Evolutionary conservation across 441 rosid genomes (phyloP), one percentile per base, ranked within the genome.

Genomic region (Gossypium trilobum): DNA sequence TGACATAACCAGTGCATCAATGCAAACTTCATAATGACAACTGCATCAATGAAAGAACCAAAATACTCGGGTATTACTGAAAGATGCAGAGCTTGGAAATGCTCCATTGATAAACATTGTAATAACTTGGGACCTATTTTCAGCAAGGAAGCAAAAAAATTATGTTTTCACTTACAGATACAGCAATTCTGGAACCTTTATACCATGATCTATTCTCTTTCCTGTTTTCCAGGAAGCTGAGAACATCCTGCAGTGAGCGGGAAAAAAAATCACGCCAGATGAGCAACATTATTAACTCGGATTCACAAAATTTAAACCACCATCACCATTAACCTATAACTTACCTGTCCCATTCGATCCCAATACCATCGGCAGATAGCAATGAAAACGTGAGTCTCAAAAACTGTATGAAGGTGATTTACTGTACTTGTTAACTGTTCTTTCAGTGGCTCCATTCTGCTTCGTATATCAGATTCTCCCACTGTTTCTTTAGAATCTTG

Each of bases 191-290:
- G n/a, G 99, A 88, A 72, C 98, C 96, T 83, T 91, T 95, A 62
- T 95, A 92, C 98, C 99, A 95, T 2, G 98, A 94, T 84, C 91
- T 85, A 76, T 94, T 94, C 85, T 92, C 99, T 75, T 92, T 94
- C 83, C 97, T 82, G 86, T 89, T 91, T 86, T 91, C 97, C 85
- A 94, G 72, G 85, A 94, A 91, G 80, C 82, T 87, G 31, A 94
- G 82, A 67, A 94, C 87, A 71, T 92, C 97, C 99, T 93, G 88
- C 25, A 51, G 66, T 44, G 16, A 60, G 39, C 57, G 77, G 71
- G 55, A 9, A 79, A 68, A 9, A 2, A 0, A 56, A 57, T 22
- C 11, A 59, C 22, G n/a, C 14, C 39, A 31, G 22, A 25, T 14
- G 55, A 17, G 16, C 60, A 36, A 56, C 46, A 2, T 20, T 39